phyloP scores from a whole-genome alignment of 306 rosid genomes.

The Pachyrhizus erosus region DNA sequence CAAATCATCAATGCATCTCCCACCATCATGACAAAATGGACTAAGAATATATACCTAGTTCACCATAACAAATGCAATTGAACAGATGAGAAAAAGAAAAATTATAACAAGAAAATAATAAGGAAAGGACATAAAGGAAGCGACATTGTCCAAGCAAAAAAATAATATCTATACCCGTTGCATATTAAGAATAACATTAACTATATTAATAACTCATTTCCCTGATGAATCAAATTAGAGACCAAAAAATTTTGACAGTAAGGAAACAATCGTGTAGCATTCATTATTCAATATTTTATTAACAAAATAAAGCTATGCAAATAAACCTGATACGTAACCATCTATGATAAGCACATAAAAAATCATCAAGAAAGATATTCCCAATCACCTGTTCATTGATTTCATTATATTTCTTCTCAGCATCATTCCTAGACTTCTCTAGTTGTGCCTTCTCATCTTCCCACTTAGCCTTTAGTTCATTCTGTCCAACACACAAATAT shows the following conservation, averaged over 20 bases:
- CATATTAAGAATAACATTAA: too few species aligned
- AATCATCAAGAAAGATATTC: background rate
- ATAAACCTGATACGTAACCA: background rate
- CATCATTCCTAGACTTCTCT: slow-evolving; percentile 63
- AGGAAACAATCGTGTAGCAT: background rate
- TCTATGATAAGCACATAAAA: background rate
- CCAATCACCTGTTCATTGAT: slow-evolving; percentile 87
- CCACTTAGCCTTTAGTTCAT: slow-evolving; percentile 79
- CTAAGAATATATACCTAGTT: background rate
- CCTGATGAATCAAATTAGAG: background rate
- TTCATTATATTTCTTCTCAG: slow-evolving; percentile 78
- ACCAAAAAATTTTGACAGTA: background rate
- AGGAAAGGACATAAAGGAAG: background rate
- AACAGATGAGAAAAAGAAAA: background rate
- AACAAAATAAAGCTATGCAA: background rate
- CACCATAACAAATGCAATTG: background rate
- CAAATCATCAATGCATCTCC: background rate
- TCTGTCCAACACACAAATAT: slow-evolving; percentile 55
- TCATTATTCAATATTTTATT: background rate
- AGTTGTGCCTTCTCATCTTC: slow-evolving; percentile 63
- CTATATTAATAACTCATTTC: background rate
- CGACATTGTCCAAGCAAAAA: background rate
- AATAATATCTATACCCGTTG: too few species aligned
- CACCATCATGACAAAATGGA: background rate
- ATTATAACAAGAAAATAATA: background rate